phyloP scores from a whole-genome alignment of 768 basidiomycete genomes.

The Mycena pura region DNA sequence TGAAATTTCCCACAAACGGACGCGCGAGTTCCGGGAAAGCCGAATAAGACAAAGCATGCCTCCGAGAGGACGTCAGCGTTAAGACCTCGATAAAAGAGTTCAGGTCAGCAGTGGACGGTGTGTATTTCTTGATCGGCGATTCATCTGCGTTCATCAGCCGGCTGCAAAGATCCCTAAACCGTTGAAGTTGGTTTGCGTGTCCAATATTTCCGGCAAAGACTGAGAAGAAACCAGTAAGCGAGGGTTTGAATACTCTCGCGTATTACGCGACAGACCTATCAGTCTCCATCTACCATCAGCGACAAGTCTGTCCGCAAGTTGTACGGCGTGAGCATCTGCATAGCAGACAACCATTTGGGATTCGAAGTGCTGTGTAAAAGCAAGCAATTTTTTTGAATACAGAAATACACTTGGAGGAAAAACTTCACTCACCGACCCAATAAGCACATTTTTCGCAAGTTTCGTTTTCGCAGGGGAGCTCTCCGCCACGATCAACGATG shows the following conservation, averaged over 20 bases:
- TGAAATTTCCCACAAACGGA: constrained; percentile 11
- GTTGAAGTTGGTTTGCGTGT: constrained; percentile 1
- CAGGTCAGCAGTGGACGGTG: constrained; percentile 5
- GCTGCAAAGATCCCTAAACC: constrained; percentile 16
- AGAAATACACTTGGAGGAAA: background rate
- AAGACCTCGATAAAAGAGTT: constrained; percentile 22
- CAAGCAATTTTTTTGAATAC: background rate
- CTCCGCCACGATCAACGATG: constrained; percentile 18
- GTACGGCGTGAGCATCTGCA: constrained; percentile 21
- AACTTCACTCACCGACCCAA: constrained; percentile 16
- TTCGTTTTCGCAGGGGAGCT: background rate
- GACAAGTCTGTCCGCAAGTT: constrained; percentile 19
- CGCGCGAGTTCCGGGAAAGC: constrained; percentile 19
- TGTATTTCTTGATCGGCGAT: constrained; percentile 25
- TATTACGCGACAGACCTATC: constrained; percentile 1
- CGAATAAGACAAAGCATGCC: constrained; percentile 4
- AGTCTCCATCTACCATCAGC: constrained; percentile 25
- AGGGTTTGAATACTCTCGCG: background rate
- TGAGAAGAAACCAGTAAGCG: background rate
- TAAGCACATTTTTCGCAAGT: constrained; percentile 13
- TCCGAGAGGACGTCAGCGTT: constrained; percentile 18
- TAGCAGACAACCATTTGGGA: constrained; percentile 24
- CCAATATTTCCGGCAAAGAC: constrained; percentile 21
- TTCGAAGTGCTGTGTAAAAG: constrained; percentile 21
- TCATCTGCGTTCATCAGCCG: background rate